Evolutionary conservation across 345 rosid genomes (phyloP).

Genomic region (Geranium rotundifolium): DNA sequence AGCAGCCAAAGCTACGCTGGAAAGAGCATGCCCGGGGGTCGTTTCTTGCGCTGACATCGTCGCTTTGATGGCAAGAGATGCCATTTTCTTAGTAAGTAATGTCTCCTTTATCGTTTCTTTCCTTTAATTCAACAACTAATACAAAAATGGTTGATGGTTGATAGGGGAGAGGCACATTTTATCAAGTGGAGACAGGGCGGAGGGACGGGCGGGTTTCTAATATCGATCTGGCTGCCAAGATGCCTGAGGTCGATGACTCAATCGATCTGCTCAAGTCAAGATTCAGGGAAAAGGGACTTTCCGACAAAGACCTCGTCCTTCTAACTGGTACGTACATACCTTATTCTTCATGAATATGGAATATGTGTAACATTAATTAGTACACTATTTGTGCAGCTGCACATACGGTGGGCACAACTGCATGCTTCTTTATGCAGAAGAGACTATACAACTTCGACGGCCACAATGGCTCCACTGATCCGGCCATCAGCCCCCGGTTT

Average conservation of each 20-base stretch:
- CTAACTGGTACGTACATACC: constrained; percentile 31
- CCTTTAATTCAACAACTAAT: no score
- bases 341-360: neutral
- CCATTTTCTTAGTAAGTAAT: constrained; percentile 43
- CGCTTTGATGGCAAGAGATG: constrained; percentile 79
- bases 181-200: constrained; percentile 52
- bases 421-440: constrained; percentile 70
- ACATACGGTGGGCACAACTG: constrained; percentile 74
- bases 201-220: constrained; percentile 62
- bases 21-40: constrained; percentile 48
- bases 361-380: neutral
- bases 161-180: constrained; percentile 53
- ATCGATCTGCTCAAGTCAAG: constrained; percentile 36
- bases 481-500: constrained; percentile 40
- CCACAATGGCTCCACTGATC: constrained; percentile 31
- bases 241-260: constrained; percentile 65
- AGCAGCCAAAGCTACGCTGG: constrained; percentile 43
- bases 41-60: constrained; percentile 82
- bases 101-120: no score
- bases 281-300: constrained; percentile 53
- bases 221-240: constrained; percentile 30
- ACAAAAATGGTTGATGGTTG: no score
- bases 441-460: constrained; percentile 41
- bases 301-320: constrained; percentile 69
- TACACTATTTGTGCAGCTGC: constrained; percentile 32